Base-by-base conservation (phyloP, 1,139 yeast species). In the Blastobotrys serpentis region DNA sequence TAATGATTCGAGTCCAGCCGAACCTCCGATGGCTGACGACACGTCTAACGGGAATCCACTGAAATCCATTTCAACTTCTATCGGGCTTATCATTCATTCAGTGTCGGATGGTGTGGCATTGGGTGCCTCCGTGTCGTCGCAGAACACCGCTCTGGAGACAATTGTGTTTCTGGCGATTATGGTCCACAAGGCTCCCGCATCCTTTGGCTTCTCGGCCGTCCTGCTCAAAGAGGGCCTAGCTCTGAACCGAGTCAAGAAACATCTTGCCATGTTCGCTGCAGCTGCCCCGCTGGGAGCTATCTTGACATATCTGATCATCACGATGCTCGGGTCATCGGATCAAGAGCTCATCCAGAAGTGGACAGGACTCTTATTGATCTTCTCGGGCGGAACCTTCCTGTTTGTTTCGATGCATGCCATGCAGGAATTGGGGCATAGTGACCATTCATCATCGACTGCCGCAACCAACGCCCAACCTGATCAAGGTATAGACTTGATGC, bases 101-200 rank as follows among this genome's bases (percentile, higher is more conserved):
- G 59, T 80, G 3, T 79, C 86, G 1, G 95, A 85, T 58, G 95
- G 95, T 1, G 70, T 85, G n/a, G 82, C 89, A 0, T 69, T 85
- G 41, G 89, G 90, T 0, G 78, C 86, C 0, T 73, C 86, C 0
- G 73, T 79, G 41, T 68, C 77, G 26, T 63, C 79, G 1, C 71
- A 74, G 1, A 70, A 73, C 50, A 60, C 73, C 2, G 66, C 77
- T 1, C 65, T 84, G 26, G 76, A 75, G 40, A 56, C 78, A n/a
- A 59, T 81, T 16, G 74, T 82, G 52, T 78, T 78, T 55, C 49
- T 77, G 6, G 84, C 87, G 14, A 77, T 86, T 17, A 73, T 85
- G 51, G 63, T 84, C 25, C 95, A 85, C 70, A 85, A 85, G 62
- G 71, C 85, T 3, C 95, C 95, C 0, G 84, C 92, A 0, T 76